phyloP scores from a whole-genome alignment of 306 rosid genomes.

The Pterocarpus macrocarpus region DNA sequence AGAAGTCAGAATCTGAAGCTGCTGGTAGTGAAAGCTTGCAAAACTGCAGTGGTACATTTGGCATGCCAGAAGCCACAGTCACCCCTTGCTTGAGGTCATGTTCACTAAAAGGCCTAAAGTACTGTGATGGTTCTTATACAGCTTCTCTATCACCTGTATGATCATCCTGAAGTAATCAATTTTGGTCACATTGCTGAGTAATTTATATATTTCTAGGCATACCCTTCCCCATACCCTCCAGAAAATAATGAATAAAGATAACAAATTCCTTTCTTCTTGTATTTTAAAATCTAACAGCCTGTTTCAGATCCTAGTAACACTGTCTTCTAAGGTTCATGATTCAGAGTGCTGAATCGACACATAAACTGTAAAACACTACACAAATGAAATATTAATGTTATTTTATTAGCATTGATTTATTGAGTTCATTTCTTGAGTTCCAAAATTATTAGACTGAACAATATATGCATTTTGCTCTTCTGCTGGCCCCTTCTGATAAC shows the following conservation, averaged over 20 bases:
- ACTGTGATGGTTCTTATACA: constrained; percentile 33
- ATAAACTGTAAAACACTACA: too few species aligned
- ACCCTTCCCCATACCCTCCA: neutral
- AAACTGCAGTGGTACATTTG: constrained; percentile 49
- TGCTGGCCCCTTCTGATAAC: too few species aligned
- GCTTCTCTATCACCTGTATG: constrained; percentile 37
- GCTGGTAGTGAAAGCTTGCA: constrained; percentile 41
- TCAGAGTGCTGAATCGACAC: neutral
- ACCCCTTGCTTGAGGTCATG: constrained; percentile 22
- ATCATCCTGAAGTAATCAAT: neutral
- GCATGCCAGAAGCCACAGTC: constrained; percentile 61
- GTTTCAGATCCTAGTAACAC: neutral
- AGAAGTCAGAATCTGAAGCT: constrained; percentile 54
- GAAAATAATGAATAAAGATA: neutral
- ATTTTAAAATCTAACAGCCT: neutral
- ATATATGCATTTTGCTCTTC: neutral
- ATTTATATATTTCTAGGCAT: neutral
- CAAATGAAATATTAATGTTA: too few species aligned
- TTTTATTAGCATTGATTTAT: too few species aligned
- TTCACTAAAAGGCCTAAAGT: constrained; percentile 24
- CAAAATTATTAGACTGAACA: neutral
- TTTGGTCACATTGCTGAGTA: neutral
- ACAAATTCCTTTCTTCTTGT: neutral
- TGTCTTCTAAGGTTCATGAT: neutral
- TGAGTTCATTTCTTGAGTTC: neutral